Evolutionary conservation across 1,139 yeast species (phyloP).

Genomic region (Zhuliangozyma parablackwelliae): DNA sequence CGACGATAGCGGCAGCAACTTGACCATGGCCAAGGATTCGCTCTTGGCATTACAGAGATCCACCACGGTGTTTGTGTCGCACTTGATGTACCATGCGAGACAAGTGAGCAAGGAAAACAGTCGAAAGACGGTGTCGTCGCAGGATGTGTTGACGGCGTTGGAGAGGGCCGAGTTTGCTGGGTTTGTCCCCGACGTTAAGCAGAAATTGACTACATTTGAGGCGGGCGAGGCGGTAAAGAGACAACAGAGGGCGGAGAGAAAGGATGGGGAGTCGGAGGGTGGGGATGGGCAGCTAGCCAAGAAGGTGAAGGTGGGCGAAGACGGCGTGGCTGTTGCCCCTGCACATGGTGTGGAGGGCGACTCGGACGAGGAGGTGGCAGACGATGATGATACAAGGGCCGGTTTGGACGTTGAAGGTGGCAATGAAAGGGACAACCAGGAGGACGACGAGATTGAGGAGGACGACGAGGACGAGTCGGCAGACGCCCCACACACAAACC

Average conservation of each 20-base stretch:
- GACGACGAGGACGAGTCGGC: conserved; percentile 12
- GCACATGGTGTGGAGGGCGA: conserved; percentile 7
- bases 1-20: conserved; percentile 23
- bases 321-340: conserved; percentile 5
- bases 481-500: conserved; percentile 15
- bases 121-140: conserved; percentile 61
- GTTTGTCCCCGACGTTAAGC: conserved; percentile 50
- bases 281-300: conserved; percentile 4
- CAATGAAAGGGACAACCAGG: conserved; percentile 12
- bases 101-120: conserved; percentile 46
- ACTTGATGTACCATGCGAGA: conserved; percentile 60
- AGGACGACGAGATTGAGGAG: conserved; percentile 14
- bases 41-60: conserved; percentile 63
- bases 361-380: conserved; percentile 12
- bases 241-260: conserved; percentile 17
- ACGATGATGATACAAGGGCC: conserved; percentile 13
- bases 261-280: conserved; percentile 7
- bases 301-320: conserved; percentile 15
- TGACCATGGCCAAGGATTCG: conserved; percentile 60
- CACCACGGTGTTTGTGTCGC: conserved; percentile 70
- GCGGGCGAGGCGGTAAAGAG: conserved; percentile 37
- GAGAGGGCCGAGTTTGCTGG: conserved; percentile 53
- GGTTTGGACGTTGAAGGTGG: conserved; percentile 13
- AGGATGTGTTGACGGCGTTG: conserved; percentile 59
- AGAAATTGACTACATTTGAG: conserved; percentile 45